Evolutionary conservation across 768 basidiomycete genomes (phyloP), one percentile per base, ranked within the genome.

Genomic region (Rhodocollybia butyracea): DNA sequence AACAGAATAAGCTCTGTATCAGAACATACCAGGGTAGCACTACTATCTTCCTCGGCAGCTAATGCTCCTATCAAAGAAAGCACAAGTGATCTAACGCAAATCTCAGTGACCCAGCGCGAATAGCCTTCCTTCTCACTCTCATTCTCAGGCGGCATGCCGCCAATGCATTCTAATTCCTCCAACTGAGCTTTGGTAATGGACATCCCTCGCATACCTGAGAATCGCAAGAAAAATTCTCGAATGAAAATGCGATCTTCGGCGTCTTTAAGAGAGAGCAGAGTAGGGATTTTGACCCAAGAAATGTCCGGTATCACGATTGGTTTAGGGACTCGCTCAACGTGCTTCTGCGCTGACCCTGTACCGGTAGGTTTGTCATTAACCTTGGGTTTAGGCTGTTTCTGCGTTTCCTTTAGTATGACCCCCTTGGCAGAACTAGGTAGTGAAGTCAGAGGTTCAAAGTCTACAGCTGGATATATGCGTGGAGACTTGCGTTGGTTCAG

Each of bases 151-250:
- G 63, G 50, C 5, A 19, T 70, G 40, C 76, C 74, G 38, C 68
- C 73, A 46, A 86, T 73, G 50, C 76, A 75, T 27, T 89, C 88
- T 7, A 92, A 69, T 56, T 90, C 86, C 43, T 86, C 82, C 4
- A 86, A 65, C 53, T 84, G 78, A 2, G 68, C 57, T 58, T 77
- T 75, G 46, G 81, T 65, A 39, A 71, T 62, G 13, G 61, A 46
- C 11, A 73, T 73, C 26, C 82, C 80, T 60, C 85, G 66, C 15
- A 81, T 54, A 27, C 74, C 71, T 1, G 75, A 72, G 59, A 91
- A 91, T 31, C 90, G 78, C 45, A 88, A 64, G 11, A 81, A 64
- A 64, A 91, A 93, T 68, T 92, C 90, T 55, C 90, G 83, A 40
- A 91, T 85, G 60, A 82, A 73, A 45, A 91, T 79, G 10, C 89